These are phyloP conservation scores for Hypoxylon sp. DNA, from an alignment of 2,329 filamentous ascomycete genomes.

Conservation along the genomic window DNA sequence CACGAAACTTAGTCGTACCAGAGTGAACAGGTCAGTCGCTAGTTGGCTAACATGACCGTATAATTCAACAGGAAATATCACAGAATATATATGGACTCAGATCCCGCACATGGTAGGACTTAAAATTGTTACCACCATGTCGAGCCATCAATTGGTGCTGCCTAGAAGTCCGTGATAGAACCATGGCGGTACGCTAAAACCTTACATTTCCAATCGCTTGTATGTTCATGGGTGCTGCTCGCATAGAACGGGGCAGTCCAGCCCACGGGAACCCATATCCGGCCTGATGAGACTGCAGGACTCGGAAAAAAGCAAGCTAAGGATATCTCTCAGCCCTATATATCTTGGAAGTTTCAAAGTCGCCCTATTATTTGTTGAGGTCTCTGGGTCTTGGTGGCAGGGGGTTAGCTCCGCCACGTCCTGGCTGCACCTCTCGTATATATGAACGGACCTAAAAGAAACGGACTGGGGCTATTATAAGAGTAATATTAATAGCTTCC, in stretches of 20 bases:
- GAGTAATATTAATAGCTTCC: background rate
- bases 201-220: too few species aligned
- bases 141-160: background rate
- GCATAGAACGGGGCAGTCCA: background rate
- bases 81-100: background rate
- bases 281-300: background rate
- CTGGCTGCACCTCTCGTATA: constrained; percentile 2
- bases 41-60: background rate
- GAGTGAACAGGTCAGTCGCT: background rate
- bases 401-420: background rate
- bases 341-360: background rate
- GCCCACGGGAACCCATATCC: background rate
- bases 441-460: background rate
- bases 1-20: background rate
- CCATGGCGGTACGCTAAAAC: background rate
- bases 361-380: background rate
- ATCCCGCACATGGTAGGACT: background rate
- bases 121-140: background rate
- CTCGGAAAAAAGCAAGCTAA: background rate
- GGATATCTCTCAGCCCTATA: background rate
- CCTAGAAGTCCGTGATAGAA: background rate
- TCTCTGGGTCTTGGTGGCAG: background rate
- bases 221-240: background rate
- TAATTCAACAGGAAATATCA: background rate
- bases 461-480: background rate